phyloP scores from a whole-genome alignment of 2,329 filamentous ascomycete species.

The Talaromyces piceae region DNA sequence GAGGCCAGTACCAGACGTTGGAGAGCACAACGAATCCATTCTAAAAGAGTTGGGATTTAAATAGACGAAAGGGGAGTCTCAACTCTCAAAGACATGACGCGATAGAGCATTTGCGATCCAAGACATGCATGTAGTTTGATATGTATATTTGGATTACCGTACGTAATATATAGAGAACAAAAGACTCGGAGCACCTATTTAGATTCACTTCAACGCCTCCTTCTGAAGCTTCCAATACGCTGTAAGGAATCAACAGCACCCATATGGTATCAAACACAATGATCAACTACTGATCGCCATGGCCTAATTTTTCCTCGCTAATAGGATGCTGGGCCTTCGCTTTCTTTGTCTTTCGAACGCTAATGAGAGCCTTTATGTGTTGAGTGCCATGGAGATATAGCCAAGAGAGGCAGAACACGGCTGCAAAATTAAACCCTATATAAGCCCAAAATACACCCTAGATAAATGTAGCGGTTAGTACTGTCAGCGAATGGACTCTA shows the following conservation, averaged over 20 bases:
- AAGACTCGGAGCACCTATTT: no score
- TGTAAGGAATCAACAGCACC: no score
- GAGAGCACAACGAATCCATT: constrained; percentile 45
- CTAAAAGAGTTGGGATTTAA: constrained; percentile 38
- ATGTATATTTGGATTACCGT: no score
- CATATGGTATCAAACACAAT: background rate
- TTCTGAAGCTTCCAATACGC: no score
- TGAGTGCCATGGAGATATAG: constrained; percentile 42
- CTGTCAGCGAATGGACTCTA: background rate
- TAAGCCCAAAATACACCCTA: constrained; percentile 57
- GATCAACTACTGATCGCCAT: background rate
- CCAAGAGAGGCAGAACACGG: constrained; percentile 49
- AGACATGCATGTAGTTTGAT: no score
- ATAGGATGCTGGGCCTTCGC: background rate
- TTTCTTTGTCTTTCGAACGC: constrained; percentile 20
- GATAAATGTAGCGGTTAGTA: background rate
- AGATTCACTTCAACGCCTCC: no score
- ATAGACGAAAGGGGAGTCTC: background rate
- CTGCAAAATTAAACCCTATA: constrained; percentile 56
- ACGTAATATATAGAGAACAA: no score
- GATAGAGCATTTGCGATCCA: no score
- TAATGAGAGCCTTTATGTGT: constrained; percentile 19
- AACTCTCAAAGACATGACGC: no score
- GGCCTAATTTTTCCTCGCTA: background rate
- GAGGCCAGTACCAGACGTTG: constrained; percentile 40